A percentile compares a stretch with the other conserved stretches of the same genome.
phyloP scores from a whole-genome alignment of 805 yeast genomes.

The Cyberlindnera xylosilytica region DNA sequence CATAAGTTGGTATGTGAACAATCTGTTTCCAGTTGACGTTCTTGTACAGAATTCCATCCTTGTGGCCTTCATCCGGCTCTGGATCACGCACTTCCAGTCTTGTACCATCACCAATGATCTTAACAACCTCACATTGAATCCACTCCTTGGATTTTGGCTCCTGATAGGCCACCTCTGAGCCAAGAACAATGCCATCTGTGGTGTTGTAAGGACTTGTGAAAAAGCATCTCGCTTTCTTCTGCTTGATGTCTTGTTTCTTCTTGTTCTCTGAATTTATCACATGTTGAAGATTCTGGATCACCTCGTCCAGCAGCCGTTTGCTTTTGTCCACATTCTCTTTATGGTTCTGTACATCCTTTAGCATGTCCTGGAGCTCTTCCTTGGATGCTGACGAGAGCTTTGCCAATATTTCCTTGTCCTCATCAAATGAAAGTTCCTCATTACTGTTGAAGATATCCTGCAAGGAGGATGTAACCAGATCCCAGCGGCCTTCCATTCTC shows the following conservation, averaged over 20 bases:
- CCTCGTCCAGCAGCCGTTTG: constrained; percentile 39
- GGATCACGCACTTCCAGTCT: constrained; percentile 92
- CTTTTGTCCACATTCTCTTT: constrained; percentile 56
- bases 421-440: constrained; percentile 51
- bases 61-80: constrained; percentile 91
- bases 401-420: constrained; percentile 26
- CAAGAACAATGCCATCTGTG: constrained; percentile 53
- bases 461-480: constrained; percentile 57
- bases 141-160: constrained; percentile 58
- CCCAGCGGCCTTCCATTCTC: constrained; percentile 65
- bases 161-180: constrained; percentile 84
- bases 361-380: constrained; percentile 38
- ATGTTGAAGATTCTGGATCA: constrained; percentile 43
- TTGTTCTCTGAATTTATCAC: constrained; percentile 34
- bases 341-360: constrained; percentile 47
- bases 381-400: constrained; percentile 32
- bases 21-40: constrained; percentile 74
- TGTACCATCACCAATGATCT: constrained; percentile 69
- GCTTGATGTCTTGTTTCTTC: constrained; percentile 23
- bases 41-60: constrained; percentile 81
- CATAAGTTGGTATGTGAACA: constrained; percentile 61
- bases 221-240: constrained; percentile 29
- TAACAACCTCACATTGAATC: constrained; percentile 91
- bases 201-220: constrained; percentile 57
- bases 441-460: constrained; percentile 67